Evolutionary conservation across 2,329 filamentous ascomycete genomes (phyloP), one percentile per base, ranked within the genome.

Genomic region (Pyricularia grisea): DNA sequence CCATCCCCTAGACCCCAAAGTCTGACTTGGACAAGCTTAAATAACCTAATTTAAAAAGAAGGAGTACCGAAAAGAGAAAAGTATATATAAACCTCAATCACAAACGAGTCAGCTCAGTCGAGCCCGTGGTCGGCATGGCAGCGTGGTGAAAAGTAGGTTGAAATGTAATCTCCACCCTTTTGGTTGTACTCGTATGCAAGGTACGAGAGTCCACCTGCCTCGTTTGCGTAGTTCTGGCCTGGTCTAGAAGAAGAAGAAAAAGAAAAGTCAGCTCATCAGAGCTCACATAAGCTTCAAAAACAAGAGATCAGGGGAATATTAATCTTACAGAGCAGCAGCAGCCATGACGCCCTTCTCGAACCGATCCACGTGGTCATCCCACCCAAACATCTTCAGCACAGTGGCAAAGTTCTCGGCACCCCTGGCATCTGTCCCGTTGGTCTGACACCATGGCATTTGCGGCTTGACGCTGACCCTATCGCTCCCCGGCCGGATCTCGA

Each of bases 381-480:
- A 70, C 6, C 68, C 70, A 23, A 70, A 65, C 31, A 64, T 14
- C n/a, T 58, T 33, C 7, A 70, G 70, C 11, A 67, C 66, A 11
- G 67, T 61, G 20, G 70, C 68, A 31, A 70, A 70, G 30, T 70
- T 70, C n/a, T 65, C 68, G 3, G 67, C 66, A 5, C 65, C 68
- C n/a, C 66, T 65, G 31, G 69, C 63, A 36, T 70, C 70, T 9
- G 66, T 68, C 36, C 67, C 66, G 31, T 69, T 70, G 25, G 68
- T 69, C 27, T 70, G 70, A n/a, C 58, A 66, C 70, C 70, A 70
- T 3, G 70, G 70, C 58, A 70, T 65, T 25, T 70, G 70, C 23
- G 68, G 66, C 28, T 70, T 70, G 30, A 70, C 66, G 31, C 69
- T 68, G 28, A 70, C 60, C 6, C 63, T 60, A 10, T 70, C 70